Conservation (phyloP, 192 early-diverging fungal species). For the Helicostylum pulchrum region DNA sequence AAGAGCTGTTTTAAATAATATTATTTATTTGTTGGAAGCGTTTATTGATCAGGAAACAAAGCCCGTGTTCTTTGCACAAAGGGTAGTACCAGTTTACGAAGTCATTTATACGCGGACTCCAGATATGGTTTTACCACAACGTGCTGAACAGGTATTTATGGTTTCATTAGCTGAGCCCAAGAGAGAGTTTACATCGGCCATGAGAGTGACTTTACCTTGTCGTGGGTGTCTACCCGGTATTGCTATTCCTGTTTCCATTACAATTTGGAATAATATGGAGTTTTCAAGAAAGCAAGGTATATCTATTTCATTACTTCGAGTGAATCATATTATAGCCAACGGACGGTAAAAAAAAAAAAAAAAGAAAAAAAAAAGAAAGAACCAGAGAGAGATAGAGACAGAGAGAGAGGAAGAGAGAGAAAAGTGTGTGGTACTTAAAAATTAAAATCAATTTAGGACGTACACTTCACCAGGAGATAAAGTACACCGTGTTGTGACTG, state of each 20-base stretch:
- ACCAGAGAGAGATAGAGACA: no score
- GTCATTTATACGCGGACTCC: background rate
- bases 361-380: no score
- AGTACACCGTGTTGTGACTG: background rate
- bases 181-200: background rate
- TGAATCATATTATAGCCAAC: slow-evolving; percentile 5
- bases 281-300: background rate
- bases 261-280: slow-evolving; percentile 1
- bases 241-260: background rate
- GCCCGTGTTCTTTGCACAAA: background rate
- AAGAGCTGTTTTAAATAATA: slow-evolving; percentile 3
- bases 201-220: slow-evolving; percentile 5
- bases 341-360: background rate
- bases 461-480: slow-evolving; percentile 3
- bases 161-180: background rate
- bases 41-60: background rate
- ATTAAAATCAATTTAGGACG: background rate
- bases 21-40: slow-evolving; percentile 12
- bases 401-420: no score
- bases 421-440: no score
- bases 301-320: slow-evolving; percentile 1
- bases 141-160: background rate
- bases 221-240: slow-evolving; percentile 3
- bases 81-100: background rate
- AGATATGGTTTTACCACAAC: background rate